Evolutionary conservation across 2,329 filamentous ascomycete genomes (phyloP), one percentile per base, ranked within the genome.

Genomic region (Cucurbitaria berberidis): DNA sequence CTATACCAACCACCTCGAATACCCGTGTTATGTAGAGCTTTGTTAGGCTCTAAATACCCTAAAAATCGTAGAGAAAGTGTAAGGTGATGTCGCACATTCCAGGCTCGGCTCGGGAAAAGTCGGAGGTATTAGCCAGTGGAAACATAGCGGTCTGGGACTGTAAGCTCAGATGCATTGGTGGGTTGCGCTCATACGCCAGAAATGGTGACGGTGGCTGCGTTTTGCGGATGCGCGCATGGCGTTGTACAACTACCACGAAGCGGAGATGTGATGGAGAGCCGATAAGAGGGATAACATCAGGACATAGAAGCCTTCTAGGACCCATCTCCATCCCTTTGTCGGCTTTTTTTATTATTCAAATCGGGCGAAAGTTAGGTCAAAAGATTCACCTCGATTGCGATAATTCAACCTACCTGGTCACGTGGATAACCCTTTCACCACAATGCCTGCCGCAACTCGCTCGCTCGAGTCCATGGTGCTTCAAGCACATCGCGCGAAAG

Each of bases 401-500:
- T 24, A 3, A 2, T 9, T 26, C n/a, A 6, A 4, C 19, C 4
- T 7, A 2, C 15, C 19, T 11, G 18, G 21, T 45, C 42, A 36
- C 29, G 29, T 45, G 42, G 35, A n/a, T 13, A 7, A 8, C 8
- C 9, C 29, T 8, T 26, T 35, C 42, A 45, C 27, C 40, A 59
- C 9, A 19, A 72, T 72, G 69, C 60, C 68, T 39, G 55, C 64
- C 27, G 55, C 64, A 34, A 64, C 63, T 8, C 69, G 68, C 41
- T 65, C 64, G 18, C 69, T 74, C 49, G 67, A 72, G 43, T 56
- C 64, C 5, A 63, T 69, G 53, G 62, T 74, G 11, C 62, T 74
- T 1, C 64, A 71, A 55, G 71, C 71, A 11, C 71, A 74, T 45
- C 70, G 70, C 39, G 71, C 71, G 0, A 74, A 74, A 40, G 71